Percentiles rank a stretch among this genome's conserved stretches.
These are phyloP conservation scores for Suillus cothurnatus DNA, from an alignment of 768 basidiomycete species.

Conservation along the genomic window DNA sequence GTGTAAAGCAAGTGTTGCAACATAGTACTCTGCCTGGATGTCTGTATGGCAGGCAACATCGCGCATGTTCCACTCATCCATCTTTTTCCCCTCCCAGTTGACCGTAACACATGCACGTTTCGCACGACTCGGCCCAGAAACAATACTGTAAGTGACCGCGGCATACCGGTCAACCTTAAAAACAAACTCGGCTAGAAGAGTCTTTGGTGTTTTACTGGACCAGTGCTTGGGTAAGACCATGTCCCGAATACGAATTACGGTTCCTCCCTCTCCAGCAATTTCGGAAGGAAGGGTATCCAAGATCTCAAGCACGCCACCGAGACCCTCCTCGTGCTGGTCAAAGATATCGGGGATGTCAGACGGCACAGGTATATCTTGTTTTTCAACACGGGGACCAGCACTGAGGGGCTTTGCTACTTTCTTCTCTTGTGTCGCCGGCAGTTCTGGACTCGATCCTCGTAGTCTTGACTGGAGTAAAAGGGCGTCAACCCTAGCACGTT, in stretches of 20 bases:
- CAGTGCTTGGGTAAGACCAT: conserved; percentile 85
- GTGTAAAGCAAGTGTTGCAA: conserved; percentile 85
- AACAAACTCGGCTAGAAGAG: conserved; percentile 67
- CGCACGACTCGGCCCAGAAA: conserved; percentile 75
- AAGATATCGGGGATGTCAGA: conserved; percentile 46
- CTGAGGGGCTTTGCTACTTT: not conserved
- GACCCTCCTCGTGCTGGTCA: conserved; percentile 50
- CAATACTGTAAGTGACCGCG: conserved; percentile 60
- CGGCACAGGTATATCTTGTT: not conserved
- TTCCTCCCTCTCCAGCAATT: conserved; percentile 58
- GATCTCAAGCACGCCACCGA: conserved; percentile 70
- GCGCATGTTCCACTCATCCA: conserved; percentile 78
- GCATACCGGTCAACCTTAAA: conserved; percentile 74
- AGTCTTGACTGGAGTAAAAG: conserved; percentile 45
- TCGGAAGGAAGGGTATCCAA: conserved; percentile 64
- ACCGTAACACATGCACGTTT: conserved; percentile 73
- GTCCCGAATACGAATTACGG: conserved; percentile 57
- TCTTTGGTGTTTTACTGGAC: conserved; percentile 81
- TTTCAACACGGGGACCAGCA: not conserved
- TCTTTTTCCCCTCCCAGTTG: conserved; percentile 66
- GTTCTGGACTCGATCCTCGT: conserved; percentile 28
- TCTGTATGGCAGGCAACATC: conserved; percentile 80
- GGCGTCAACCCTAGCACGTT: conserved; percentile 53
- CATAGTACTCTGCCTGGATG: conserved; percentile 85
- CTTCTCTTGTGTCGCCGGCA: not conserved